Evolutionary conservation across 2,329 filamentous ascomycete genomes (phyloP).

Genomic region (Trichoderma sp.): DNA sequence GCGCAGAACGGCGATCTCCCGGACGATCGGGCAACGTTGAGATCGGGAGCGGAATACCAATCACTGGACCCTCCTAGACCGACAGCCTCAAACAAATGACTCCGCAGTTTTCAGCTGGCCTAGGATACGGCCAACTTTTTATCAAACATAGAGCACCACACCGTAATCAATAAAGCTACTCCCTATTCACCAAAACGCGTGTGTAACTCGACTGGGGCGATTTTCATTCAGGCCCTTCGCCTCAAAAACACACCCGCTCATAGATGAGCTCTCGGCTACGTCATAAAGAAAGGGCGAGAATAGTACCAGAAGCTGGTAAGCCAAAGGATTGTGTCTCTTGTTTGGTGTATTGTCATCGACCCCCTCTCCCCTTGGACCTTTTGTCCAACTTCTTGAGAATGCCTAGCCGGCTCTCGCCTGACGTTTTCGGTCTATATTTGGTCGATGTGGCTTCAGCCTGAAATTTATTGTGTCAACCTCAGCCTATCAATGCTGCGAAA

Average conservation of each 20-base stretch:
- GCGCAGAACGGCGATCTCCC: conserved; percentile 2
- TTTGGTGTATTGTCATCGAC: background rate
- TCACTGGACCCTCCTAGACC: background rate
- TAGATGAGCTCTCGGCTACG: background rate
- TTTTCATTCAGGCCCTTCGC: background rate
- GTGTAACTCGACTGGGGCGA: background rate
- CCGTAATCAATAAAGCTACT: background rate
- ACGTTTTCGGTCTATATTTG: background rate
- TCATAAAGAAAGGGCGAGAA: background rate
- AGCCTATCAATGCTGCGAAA: background rate
- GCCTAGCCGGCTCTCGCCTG: background rate
- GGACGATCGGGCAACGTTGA: conserved; percentile 1
- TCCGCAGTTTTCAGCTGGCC: background rate
- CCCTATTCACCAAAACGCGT: background rate
- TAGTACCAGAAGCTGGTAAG: background rate
- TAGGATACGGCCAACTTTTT: background rate
- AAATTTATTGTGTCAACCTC: background rate
- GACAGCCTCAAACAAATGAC: background rate
- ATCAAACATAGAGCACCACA: background rate
- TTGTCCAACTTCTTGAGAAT: background rate
- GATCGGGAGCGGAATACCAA: background rate
- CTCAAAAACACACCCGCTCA: background rate
- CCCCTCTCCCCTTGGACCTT: background rate
- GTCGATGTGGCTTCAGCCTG: background rate
- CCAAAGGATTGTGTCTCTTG: background rate